Evolutionary conservation across 164 flowering plant genomes (phyloP).

Genomic region (Berberis vulgaris): DNA sequence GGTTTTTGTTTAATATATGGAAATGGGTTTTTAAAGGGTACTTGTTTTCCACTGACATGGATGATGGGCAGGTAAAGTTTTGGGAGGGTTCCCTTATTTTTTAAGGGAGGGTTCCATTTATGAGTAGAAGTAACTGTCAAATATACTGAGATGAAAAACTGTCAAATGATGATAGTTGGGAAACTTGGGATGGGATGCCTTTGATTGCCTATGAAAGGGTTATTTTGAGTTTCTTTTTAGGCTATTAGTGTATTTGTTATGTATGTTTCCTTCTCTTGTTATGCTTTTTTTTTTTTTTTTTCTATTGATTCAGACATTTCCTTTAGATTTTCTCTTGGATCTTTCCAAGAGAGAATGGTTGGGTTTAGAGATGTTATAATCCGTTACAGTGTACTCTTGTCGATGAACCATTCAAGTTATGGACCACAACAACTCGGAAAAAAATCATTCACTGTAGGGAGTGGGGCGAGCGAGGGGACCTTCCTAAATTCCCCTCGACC

Average conservation of each 20-base stretch:
- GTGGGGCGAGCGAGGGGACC: too few species aligned
- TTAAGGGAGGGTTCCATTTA: too few species aligned
- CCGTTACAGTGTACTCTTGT: too few species aligned
- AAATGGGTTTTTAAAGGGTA: slow-evolving; percentile 9
- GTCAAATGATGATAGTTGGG: not conserved
- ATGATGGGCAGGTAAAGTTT: not conserved
- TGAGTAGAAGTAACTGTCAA: not conserved
- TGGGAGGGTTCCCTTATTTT: not conserved
- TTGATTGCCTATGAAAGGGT: too few species aligned
- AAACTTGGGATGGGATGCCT: not conserved
- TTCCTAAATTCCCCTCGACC: not conserved
- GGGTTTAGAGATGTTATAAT: not conserved
- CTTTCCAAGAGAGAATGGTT: not conserved
- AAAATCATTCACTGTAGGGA: too few species aligned
- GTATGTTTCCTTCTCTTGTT: not conserved
- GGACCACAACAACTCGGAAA: too few species aligned
- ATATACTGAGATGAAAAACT: not conserved
- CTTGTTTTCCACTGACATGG: slow-evolving; percentile 13
- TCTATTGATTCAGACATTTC: slow-evolving; percentile 6
- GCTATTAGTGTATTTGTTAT: too few species aligned
- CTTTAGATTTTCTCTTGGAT: slow-evolving; percentile 2
- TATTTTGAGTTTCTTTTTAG: too few species aligned
- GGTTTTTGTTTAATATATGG: slow-evolving; percentile 16
- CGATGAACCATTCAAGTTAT: too few species aligned
- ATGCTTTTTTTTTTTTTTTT: not conserved